Evolutionary conservation across 805 yeast genomes (phyloP).

Genomic region (Lachancea fermentati): DNA sequence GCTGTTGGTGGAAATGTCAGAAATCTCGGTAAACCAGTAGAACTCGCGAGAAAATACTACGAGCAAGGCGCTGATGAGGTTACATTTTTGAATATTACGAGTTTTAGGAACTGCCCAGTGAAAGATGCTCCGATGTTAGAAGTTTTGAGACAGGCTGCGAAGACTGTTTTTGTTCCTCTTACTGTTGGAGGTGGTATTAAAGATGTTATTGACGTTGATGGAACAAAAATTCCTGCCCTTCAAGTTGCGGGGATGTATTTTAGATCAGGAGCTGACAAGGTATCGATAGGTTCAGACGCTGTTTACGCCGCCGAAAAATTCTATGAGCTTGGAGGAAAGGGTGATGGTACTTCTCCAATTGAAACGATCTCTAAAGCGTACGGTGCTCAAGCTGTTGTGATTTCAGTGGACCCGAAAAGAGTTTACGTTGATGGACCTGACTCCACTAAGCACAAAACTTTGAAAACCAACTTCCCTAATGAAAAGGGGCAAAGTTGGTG

Average conservation of each 20-base stretch:
- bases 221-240: constrained; percentile 71
- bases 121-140: constrained; percentile 94
- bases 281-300: constrained; percentile 97
- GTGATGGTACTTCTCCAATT: constrained; percentile 78
- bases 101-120: constrained; percentile 90
- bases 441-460: constrained; percentile 55
- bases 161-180: constrained; percentile 89
- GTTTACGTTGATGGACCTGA: constrained; percentile 58
- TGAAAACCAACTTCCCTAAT: constrained; percentile 62
- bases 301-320: constrained; percentile 84
- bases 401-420: constrained; percentile 96
- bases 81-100: constrained; percentile 90
- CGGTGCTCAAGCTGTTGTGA: constrained; percentile 96
- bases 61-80: constrained; percentile 96
- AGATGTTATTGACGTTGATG: constrained; percentile 83
- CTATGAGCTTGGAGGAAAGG: constrained; percentile 50
- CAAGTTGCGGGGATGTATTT: constrained; percentile 90
- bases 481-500: constrained; percentile 87
- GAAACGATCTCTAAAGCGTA: constrained; percentile 89
- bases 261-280: constrained; percentile 96
- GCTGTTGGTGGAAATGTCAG: constrained; percentile 59
- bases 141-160: constrained; percentile 75
- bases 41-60: constrained; percentile 84
- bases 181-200: constrained; percentile 98
- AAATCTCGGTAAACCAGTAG: constrained; percentile 94